Evolutionary conservation across 2,329 filamentous ascomycete species (phyloP), one percentile per base, ranked within the genome.

Genomic region (Talaromyces sp.): DNA sequence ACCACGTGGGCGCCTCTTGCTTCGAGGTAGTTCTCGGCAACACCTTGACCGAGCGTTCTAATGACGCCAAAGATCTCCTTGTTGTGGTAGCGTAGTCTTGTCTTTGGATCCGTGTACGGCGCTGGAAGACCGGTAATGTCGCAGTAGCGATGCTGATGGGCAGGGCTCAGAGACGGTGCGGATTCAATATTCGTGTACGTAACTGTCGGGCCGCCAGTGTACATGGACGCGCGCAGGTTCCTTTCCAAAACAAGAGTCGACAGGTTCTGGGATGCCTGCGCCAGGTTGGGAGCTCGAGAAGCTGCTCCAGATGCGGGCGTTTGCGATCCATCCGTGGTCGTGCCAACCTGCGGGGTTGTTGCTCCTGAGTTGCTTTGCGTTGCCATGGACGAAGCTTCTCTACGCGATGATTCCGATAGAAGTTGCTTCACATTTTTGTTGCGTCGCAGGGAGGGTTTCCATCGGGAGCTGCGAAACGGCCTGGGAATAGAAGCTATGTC

Each of bases 371-470:
- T 90, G 70, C 89, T 88, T 72, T 90, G 89, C 0, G 91, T 96
- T 17, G 89, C 91, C 70, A 93, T 82, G 38, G 90, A 83, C 3
- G 92, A 96, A n/a, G 91, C 91, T 80, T 98, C 93, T 71, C 89
- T 91, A 67, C 91, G 89, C 24, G 90, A 86, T 13, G 89, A 90
- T 70, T 99, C 95, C 62, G 91, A 89, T 63, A 99, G 83, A 64
- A 99, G 95, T 69, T 96, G 91, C 77, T 98, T 98, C 77, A 98
- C 88, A 76, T 96, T 98, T 82, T 99, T 99, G 85, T 99, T 99
- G 76, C 95, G 91, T 56, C 95, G 92, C 76, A 93, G 89, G 66
- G 93, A 91, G 17, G 95, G 91, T 71, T 90, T 92, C 95, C 95
- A 99, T 73, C 86, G 80, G 2, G 89, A 82, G 73, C 92, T 96